Percentiles rank a stretch among this genome's conserved stretches.
These are phyloP conservation scores for Thermochaetoides thermophila DNA, from an alignment of 495 filamentous ascomycete species.

Conservation along the genomic window DNA sequence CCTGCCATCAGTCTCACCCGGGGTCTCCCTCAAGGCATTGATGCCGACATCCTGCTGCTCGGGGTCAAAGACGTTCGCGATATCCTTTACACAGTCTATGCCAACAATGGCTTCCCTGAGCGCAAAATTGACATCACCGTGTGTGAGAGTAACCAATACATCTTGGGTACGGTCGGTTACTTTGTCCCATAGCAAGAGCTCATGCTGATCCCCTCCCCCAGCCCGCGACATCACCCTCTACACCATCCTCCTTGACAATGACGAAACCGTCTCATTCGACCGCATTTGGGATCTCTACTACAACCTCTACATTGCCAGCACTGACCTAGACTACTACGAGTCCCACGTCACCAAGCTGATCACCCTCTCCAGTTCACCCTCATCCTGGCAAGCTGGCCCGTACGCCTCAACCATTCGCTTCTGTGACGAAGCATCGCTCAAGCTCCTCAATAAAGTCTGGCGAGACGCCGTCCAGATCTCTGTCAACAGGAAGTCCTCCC, in stretches of 20 bases:
- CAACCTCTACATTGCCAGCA: slow-evolving; percentile 29
- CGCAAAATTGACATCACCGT: background rate
- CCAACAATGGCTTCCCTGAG: background rate
- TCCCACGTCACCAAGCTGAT: slow-evolving; percentile 28
- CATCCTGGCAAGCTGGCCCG: slow-evolving; percentile 20
- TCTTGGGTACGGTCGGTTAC: too few species aligned
- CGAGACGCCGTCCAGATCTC: background rate
- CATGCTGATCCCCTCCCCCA: too few species aligned
- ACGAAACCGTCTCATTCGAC: slow-evolving; percentile 7
- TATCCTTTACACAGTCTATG: background rate
- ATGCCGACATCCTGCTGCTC: slow-evolving; percentile 28
- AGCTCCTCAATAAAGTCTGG: slow-evolving; percentile 23
- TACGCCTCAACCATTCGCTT: slow-evolving; percentile 25
- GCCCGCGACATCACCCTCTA: slow-evolving; percentile 39
- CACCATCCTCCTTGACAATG: slow-evolving; percentile 28
- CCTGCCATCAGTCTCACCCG: slow-evolving; percentile 35
- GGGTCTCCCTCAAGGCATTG: slow-evolving; percentile 28
- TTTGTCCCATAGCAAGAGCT: too few species aligned
- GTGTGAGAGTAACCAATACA: too few species aligned
- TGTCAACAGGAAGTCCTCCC: slow-evolving; percentile 3
- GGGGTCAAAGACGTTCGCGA: background rate
- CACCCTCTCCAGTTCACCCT: slow-evolving; percentile 16
- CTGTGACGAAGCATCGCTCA: slow-evolving; percentile 19
- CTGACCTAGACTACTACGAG: slow-evolving; percentile 19
- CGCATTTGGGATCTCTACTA: slow-evolving; percentile 42